Evolutionary conservation across 371 early-diverging fungal genomes (phyloP).

Genomic region (Mortierella polycephala): DNA sequence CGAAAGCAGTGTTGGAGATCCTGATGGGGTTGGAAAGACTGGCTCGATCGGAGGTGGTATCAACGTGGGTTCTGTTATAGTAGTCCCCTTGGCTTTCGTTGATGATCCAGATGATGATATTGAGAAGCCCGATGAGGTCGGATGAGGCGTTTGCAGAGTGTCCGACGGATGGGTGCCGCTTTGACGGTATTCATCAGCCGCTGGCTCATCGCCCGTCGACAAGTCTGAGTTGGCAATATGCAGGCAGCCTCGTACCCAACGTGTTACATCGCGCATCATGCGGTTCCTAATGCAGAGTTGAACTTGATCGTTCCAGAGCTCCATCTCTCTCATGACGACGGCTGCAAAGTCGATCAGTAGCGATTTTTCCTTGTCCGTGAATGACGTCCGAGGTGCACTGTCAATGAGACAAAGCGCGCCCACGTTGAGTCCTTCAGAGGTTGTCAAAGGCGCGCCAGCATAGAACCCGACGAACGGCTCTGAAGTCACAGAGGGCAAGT

Average conservation of each 20-base stretch:
- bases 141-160: constrained; percentile 1
- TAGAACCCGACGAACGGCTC: constrained; percentile 47
- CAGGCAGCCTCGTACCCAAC: constrained; percentile 52
- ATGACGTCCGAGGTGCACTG: constrained; percentile 25
- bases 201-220: neutral
- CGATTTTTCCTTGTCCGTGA: constrained; percentile 27
- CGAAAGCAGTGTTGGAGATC: constrained; percentile 34
- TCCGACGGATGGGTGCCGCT: constrained; percentile 3
- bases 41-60: constrained; percentile 31
- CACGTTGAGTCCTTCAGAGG: constrained; percentile 49
- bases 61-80: constrained; percentile 8
- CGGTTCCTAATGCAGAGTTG: constrained; percentile 51
- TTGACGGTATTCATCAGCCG: neutral
- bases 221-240: constrained; percentile 20
- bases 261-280: constrained; percentile 53
- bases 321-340: constrained; percentile 57
- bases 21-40: constrained; percentile 44
- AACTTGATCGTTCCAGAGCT: constrained; percentile 57
- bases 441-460: constrained; percentile 53
- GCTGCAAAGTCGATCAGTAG: constrained; percentile 53
- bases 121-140: constrained; percentile 9
- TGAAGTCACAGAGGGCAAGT: constrained; percentile 24
- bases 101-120: neutral
- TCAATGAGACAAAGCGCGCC: constrained; percentile 55
- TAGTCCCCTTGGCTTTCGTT: neutral